Base-by-base conservation (phyloP, 345 rosid genomes). In the Rhodamnia rubescens region DNA sequence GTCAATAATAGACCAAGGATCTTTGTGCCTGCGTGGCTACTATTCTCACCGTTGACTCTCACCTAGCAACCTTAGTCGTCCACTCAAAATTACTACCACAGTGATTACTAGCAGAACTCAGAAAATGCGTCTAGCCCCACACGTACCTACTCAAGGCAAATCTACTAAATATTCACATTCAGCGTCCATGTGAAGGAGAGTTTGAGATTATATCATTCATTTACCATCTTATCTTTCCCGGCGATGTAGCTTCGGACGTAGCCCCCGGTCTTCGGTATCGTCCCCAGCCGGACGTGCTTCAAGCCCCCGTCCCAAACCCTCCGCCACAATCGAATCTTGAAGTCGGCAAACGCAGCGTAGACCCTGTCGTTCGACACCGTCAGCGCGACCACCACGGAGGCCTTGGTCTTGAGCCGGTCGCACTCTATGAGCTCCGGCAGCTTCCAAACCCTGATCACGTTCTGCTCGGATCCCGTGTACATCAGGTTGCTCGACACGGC, bases 201-300 rank as follows among this genome's bases (percentile, higher is more conserved):
- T 15, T 8, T 16, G 44, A 2, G 24, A 18, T 5, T 5, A 18
- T 32, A 18, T 1, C 58, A 6, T 69, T 47, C 47, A 53, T 40
- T 86, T 87, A 91, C 92, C 94, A 5, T 92, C 86, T 86, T 92
- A 59, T 91, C 92, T 90, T 88, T 92, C 13, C 93, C 88, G 82
- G 88, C 59, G 49, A 92, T 83, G 85, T 89, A 91, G 88, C 88
- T 90, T 83, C 91, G 88, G 84, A 93, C 88, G 83, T 85, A 87
- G 27, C 94, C 87, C 2, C 89, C 85, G 53, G 86, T 83, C 74
- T 61, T 85, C 0, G 95, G 93, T 11, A 93, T 61, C 0, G 93
- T 92, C 0, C 90, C 92, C 82, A 93, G 36, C 84, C 90, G 74
- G 44, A 86, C 86, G 59, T 93, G 95, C 86, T 83, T 92, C 82